Conservation (phyloP, 306 rosid genomes). For the Ceratonia siliqua region DNA sequence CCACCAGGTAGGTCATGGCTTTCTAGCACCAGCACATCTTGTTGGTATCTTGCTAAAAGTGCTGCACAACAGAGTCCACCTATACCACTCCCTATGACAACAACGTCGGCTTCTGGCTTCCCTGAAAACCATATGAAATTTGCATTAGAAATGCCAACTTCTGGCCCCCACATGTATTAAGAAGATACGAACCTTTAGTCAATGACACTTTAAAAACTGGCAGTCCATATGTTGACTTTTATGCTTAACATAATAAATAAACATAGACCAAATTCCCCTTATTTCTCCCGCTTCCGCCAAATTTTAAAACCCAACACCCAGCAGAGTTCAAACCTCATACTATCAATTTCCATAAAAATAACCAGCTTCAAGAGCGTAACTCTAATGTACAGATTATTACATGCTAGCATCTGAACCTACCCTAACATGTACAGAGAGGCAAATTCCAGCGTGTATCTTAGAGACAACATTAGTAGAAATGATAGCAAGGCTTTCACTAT, state of each 20-base stretch:
- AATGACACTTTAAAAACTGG: neutral
- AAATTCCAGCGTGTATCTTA: neutral
- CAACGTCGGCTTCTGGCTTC: conserved; percentile 71
- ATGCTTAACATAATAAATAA: neutral
- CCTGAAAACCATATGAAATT: conserved; percentile 32
- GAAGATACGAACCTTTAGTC: neutral
- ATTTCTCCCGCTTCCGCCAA: neutral
- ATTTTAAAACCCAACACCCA: neutral
- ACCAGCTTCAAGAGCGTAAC: neutral
- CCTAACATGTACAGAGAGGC: neutral
- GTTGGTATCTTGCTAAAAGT: conserved; percentile 73
- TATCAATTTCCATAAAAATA: neutral
- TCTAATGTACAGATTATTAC: neutral
- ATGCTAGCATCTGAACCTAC: neutral
- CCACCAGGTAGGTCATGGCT: conserved; percentile 88
- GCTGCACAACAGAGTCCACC: conserved; percentile 85
- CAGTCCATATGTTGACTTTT: neutral
- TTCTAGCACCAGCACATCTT: conserved; percentile 81
- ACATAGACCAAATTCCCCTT: neutral
- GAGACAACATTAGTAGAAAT: neutral
- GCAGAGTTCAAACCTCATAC: neutral
- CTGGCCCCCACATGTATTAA: neutral
- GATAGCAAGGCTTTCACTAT: neutral
- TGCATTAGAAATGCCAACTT: neutral
- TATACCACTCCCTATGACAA: conserved; percentile 86